Percentiles rank a stretch among this genome's conserved stretches.
Conservation (phyloP, 2,329 filamentous ascomycete species). For the Fusarium camptoceras region DNA sequence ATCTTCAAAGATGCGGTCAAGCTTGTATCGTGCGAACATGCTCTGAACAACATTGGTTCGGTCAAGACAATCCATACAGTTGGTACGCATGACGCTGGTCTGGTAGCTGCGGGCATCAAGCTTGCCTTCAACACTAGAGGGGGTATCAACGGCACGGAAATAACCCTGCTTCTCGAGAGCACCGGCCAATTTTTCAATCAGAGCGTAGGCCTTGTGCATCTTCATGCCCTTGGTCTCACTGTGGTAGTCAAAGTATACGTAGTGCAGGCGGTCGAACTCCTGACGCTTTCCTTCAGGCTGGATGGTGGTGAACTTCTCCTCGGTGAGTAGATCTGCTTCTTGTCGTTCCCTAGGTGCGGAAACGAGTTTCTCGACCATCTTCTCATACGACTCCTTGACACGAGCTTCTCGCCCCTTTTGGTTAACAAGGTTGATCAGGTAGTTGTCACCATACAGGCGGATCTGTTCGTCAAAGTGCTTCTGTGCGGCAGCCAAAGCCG, state of each 20-base stretch:
- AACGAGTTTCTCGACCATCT: conserved; percentile 82
- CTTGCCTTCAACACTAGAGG: conserved; percentile 74
- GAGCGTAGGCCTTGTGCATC: conserved; percentile 89
- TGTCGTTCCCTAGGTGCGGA: conserved; percentile 74
- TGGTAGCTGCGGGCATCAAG: conserved; percentile 86
- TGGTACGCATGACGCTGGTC: conserved; percentile 92
- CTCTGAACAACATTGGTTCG: conserved; percentile 98
- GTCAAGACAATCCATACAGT: conserved; percentile 99
- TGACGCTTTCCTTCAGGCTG: conserved; percentile 70
- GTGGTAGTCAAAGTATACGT: conserved; percentile 99
- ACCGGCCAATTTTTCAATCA: conserved; percentile 84
- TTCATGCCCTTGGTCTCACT: conserved; percentile 95
- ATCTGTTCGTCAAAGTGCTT: conserved; percentile 96
- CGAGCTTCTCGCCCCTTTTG: conserved; percentile 90
- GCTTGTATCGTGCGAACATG: conserved; percentile 90
- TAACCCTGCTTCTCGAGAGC: conserved; percentile 85
- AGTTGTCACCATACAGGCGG: conserved; percentile 92
- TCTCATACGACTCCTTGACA: conserved; percentile 94
- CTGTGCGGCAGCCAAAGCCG: conserved; percentile 80
- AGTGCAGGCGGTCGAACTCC: conserved; percentile 87
- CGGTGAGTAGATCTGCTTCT: conserved; percentile 72
- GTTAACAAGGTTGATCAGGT: conserved; percentile 96
- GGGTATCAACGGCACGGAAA: conserved; percentile 91
- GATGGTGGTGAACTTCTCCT: conserved; percentile 85
- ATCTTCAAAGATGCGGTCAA: conserved; percentile 90